Evolutionary conservation across 1,284 basidiomycete species (phyloP).

Genomic region (Apiotrichum veenhuisii): DNA sequence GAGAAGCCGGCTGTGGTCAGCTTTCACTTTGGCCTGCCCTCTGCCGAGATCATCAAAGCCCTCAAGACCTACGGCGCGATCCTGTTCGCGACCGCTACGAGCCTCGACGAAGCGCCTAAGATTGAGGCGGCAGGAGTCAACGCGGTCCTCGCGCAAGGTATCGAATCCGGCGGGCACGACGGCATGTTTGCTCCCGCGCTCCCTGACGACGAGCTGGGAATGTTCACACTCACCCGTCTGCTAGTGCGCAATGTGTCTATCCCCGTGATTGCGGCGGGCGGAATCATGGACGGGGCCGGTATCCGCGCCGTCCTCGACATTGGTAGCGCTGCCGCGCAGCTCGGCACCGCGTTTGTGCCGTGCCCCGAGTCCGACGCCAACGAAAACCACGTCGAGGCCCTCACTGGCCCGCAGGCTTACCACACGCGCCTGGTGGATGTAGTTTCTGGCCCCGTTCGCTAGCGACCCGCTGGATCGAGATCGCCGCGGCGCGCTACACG

Average conservation of each 20-base stretch:
- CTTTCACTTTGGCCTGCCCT: constrained; percentile 44
- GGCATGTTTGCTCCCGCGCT: constrained; percentile 32
- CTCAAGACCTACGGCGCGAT: constrained; percentile 25
- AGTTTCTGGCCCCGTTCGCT: constrained; percentile 33
- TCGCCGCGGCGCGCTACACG: constrained; percentile 4
- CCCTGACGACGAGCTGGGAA: constrained; percentile 29
- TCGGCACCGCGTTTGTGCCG: constrained; percentile 40
- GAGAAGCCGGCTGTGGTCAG: constrained; percentile 30
- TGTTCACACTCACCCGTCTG: constrained; percentile 23
- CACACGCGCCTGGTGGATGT: constrained; percentile 27
- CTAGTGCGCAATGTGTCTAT: constrained; percentile 15
- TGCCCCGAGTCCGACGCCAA: constrained; percentile 34
- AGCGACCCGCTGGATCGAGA: constrained; percentile 25
- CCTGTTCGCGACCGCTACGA: constrained; percentile 33
- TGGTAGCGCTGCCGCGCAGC: constrained; percentile 34
- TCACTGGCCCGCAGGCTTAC: constrained; percentile 11
- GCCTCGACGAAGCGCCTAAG: constrained; percentile 25
- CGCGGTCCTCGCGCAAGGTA: constrained; percentile 38
- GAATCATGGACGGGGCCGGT: constrained; percentile 35
- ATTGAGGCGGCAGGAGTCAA: constrained; percentile 32
- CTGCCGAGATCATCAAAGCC: constrained; percentile 8
- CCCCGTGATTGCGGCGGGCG: constrained; percentile 40
- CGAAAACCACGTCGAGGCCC: constrained; percentile 23
- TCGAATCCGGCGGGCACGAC: constrained; percentile 42
- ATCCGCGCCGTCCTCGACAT: constrained; percentile 22